Conservation (phyloP, 441 rosid genomes). For the Corymbia citriodora region DNA sequence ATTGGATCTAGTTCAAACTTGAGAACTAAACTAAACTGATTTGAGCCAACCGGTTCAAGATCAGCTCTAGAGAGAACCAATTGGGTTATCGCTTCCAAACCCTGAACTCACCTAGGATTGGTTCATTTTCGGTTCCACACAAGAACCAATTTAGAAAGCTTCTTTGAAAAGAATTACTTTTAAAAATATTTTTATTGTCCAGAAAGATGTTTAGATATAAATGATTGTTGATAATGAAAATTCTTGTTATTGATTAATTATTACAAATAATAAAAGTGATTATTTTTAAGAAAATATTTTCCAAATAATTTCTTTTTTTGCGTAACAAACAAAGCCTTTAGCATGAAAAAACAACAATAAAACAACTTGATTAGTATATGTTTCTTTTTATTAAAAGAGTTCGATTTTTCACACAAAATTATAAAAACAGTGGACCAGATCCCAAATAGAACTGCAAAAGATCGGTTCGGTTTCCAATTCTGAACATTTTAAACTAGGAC, state of each 20-base stretch:
- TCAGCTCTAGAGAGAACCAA: neutral
- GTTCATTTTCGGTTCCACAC: neutral
- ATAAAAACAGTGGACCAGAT: neutral
- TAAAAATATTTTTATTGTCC: too few relatives aligned
- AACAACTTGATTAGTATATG: neutral
- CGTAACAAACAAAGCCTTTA: neutral
- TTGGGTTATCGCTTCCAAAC: neutral
- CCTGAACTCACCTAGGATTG: neutral
- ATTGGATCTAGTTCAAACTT: fast-evolving
- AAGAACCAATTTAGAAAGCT: neutral
- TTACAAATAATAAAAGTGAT: too few relatives aligned
- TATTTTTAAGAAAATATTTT: too few relatives aligned
- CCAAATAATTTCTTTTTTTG: too few relatives aligned
- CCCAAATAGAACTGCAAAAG: fast-evolving
- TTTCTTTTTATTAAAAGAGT: neutral
- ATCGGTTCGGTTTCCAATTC: fast-evolving
- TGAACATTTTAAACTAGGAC: neutral
- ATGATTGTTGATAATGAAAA: too few relatives aligned
- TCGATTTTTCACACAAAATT: neutral
- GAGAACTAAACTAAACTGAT: neutral
- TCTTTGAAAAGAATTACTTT: neutral
- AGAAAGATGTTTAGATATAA: too few relatives aligned
- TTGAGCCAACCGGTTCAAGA: neutral
- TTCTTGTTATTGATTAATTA: too few relatives aligned
- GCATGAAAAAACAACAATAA: neutral